Conservation (phyloP, 2,329 filamentous ascomycete species). For the Fusarium sp. region DNA sequence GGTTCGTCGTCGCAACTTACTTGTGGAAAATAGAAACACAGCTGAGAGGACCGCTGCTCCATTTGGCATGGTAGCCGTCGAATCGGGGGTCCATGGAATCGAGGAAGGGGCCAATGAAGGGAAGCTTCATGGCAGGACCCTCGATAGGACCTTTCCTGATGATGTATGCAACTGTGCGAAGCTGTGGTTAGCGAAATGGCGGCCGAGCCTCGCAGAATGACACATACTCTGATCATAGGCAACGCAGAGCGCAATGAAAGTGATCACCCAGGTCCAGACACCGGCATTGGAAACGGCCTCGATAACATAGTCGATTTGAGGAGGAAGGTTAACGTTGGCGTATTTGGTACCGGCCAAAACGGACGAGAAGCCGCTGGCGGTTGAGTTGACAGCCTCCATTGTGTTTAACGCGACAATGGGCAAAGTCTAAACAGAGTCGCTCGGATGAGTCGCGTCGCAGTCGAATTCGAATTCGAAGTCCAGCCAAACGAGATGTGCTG, state of each 20-base stretch:
- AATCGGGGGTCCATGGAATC: slow-evolving; percentile 93
- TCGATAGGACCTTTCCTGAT: slow-evolving; percentile 79
- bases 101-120: slow-evolving; percentile 95
- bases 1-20: slow-evolving; percentile 62
- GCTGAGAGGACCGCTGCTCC: slow-evolving; percentile 89
- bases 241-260: slow-evolving; percentile 76
- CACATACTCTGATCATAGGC: slow-evolving; percentile 90
- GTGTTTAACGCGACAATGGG: slow-evolving; percentile 20
- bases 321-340: slow-evolving; percentile 61
- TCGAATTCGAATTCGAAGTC: slow-evolving; percentile 20
- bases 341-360: slow-evolving; percentile 71
- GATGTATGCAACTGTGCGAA: slow-evolving; percentile 74
- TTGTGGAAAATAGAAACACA: slow-evolving; percentile 99
- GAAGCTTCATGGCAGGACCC: slow-evolving; percentile 79
- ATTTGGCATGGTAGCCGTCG: slow-evolving; percentile 90
- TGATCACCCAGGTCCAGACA: slow-evolving; percentile 72
- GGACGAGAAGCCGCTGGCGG: slow-evolving; percentile 74
- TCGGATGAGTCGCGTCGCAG: slow-evolving; percentile 17
- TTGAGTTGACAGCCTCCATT: slow-evolving; percentile 69
- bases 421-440: slow-evolving; percentile 7
- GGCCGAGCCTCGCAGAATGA: background rate
- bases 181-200: slow-evolving; percentile 34
- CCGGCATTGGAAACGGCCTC: slow-evolving; percentile 67
- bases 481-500: slow-evolving; percentile 13
- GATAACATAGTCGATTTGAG: slow-evolving; percentile 67